Percentiles rank a stretch among this genome's conserved stretches.
phyloP scores from a whole-genome alignment of 169 alveolate species.

The Plasmodium falciparum region DNA sequence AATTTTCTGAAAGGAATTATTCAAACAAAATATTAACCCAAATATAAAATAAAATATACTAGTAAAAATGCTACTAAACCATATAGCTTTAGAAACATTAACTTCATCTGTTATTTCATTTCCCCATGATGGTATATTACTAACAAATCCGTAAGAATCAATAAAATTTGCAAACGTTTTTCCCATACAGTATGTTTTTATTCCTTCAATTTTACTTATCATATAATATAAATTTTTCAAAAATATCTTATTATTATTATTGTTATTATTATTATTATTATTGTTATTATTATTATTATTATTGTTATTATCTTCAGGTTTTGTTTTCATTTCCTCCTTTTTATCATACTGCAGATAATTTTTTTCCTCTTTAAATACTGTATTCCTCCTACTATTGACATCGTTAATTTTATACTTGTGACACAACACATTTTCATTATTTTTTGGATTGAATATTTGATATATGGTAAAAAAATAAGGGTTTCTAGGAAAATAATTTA shows the following conservation, averaged over 20 bases:
- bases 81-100: conserved; percentile 79
- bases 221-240: conserved; percentile 38
- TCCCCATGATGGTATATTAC: conserved; percentile 87
- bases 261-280: background rate
- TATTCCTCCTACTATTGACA: background rate
- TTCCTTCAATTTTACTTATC: conserved; percentile 51
- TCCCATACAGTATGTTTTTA: conserved; percentile 73
- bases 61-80: conserved; percentile 80
- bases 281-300: background rate
- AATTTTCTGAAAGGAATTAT: conserved; percentile 72
- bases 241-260: conserved; percentile 1
- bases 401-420: background rate
- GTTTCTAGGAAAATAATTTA: background rate
- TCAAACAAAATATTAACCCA: conserved; percentile 80
- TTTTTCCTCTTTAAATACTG: background rate
- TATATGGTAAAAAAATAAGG: conserved; percentile 37
- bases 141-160: conserved; percentile 83
- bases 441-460: conserved; percentile 6
- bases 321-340: background rate
- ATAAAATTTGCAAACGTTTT: conserved; percentile 78
- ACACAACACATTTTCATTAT: background rate
- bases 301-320: background rate
- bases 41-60: conserved; percentile 78
- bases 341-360: background rate
- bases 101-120: conserved; percentile 86